phyloP scores from a whole-genome alignment of 2,329 filamentous ascomycete species.

The Ceratocystis diversiconidia region DNA sequence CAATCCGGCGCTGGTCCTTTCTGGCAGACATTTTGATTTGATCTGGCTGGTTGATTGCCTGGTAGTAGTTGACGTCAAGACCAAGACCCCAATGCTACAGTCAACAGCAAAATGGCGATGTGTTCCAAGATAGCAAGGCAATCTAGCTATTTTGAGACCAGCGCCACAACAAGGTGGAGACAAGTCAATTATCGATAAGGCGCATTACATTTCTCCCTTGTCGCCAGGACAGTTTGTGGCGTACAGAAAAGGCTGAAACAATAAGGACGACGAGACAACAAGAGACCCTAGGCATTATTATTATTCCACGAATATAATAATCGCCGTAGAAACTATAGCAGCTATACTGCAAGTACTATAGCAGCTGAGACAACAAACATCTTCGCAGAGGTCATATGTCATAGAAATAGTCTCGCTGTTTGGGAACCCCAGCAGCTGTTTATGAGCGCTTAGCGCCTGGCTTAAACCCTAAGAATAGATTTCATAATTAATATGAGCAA shows the following conservation, averaged over 20 bases:
- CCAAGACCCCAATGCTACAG: background rate
- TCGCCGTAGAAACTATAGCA: no score
- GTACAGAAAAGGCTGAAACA: background rate
- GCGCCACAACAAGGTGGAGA: background rate
- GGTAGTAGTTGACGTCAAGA: slow-evolving; percentile 1
- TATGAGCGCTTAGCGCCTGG: background rate
- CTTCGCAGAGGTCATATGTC: no score
- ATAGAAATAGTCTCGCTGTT: no score
- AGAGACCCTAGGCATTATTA: background rate
- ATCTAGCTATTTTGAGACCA: background rate
- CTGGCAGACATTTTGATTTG: slow-evolving; percentile 43
- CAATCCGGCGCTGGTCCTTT: slow-evolving; percentile 62
- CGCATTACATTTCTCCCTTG: no score
- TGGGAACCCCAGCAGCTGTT: background rate
- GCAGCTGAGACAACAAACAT: no score
- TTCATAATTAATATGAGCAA: background rate
- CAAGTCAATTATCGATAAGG: background rate
- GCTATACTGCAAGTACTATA: no score
- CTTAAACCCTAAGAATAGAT: background rate
- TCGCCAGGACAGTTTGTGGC: background rate
- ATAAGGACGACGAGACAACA: background rate
- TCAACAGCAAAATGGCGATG: background rate
- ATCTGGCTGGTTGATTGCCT: background rate
- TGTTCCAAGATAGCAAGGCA: slow-evolving; percentile 2
- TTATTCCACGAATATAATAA: no score